A percentile compares a stretch with the other conserved stretches of the same genome.
These are phyloP conservation scores for Fusarium continuum DNA, from an alignment of 2,329 filamentous ascomycete species.

Conservation along the genomic window DNA sequence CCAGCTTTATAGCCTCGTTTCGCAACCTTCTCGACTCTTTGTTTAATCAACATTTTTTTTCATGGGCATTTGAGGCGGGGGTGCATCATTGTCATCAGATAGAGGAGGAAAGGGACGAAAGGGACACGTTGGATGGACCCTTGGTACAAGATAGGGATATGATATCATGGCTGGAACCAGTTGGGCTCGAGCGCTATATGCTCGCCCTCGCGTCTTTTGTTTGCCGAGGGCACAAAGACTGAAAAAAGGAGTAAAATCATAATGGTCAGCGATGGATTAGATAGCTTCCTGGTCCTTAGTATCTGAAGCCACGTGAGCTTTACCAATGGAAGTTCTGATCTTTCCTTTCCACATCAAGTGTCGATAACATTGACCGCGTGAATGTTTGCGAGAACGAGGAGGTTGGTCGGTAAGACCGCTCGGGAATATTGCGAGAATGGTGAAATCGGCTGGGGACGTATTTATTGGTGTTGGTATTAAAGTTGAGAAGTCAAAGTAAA, in stretches of 20 bases:
- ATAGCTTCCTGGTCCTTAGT: conserved; percentile 42
- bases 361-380: not conserved
- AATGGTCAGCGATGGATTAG: conserved; percentile 36
- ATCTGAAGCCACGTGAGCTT: conserved; percentile 35
- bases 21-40: conserved; percentile 44
- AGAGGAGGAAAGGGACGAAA: conserved; percentile 32
- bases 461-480: not conserved
- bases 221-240: conserved; percentile 35
- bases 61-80: conserved; percentile 27
- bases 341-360: conserved; percentile 33
- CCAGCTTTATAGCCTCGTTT: conserved; percentile 27
- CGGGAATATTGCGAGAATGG: not conserved
- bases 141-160: conserved; percentile 29
- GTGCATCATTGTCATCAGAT: conserved; percentile 33
- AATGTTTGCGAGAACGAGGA: not conserved
- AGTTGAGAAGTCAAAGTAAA: conserved; percentile 8
- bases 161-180: conserved; percentile 35
- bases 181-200: conserved; percentile 24
- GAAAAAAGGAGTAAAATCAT: conserved; percentile 42
- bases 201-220: conserved; percentile 28
- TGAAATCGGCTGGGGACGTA: not conserved
- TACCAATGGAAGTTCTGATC: conserved; percentile 44
- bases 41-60: conserved; percentile 43
- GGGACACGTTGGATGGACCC: conserved; percentile 27
- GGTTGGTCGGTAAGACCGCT: not conserved